Percentiles rank a stretch among this genome's conserved stretches.
phyloP scores from a whole-genome alignment of 2,329 filamentous ascomycete genomes.

The Monilinia polystroma region DNA sequence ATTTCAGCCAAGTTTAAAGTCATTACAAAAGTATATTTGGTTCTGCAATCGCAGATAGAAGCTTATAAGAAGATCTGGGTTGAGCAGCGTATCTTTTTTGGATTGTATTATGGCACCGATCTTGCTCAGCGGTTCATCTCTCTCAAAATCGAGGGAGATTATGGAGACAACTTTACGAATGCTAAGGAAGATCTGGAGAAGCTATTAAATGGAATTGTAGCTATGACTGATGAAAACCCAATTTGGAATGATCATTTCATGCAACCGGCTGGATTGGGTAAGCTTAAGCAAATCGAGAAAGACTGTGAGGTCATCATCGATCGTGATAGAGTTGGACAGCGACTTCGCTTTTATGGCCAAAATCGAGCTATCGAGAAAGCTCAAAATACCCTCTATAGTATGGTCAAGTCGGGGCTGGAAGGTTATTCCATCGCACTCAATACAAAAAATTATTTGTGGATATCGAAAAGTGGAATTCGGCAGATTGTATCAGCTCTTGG shows the following conservation, averaged over 20 bases:
- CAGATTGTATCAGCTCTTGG: constrained; percentile 3
- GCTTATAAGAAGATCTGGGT: constrained; percentile 38
- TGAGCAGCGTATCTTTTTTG: constrained; percentile 36
- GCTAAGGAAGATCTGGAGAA: constrained; percentile 41
- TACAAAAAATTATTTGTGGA: constrained; percentile 27
- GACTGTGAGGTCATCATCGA: constrained; percentile 2
- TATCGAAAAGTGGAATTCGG: background rate
- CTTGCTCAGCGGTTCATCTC: constrained; percentile 37
- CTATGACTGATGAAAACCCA: constrained; percentile 30
- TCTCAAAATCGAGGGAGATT: constrained; percentile 44
- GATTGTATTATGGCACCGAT: constrained; percentile 33
- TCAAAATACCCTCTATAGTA: constrained; percentile 39
- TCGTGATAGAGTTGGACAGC: constrained; percentile 2
- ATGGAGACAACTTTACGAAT: constrained; percentile 36
- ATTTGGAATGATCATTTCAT: constrained; percentile 39
- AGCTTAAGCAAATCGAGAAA: constrained; percentile 1
- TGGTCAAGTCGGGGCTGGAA: constrained; percentile 21
- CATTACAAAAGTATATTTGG: constrained; percentile 40
- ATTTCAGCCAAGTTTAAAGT: constrained; percentile 45
- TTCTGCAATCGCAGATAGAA: constrained; percentile 39
- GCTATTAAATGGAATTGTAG: constrained; percentile 41
- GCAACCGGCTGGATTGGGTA: constrained; percentile 30
- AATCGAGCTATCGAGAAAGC: background rate
- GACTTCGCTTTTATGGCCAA: background rate
- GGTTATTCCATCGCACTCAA: constrained; percentile 37